phyloP scores from a whole-genome alignment of 1,139 yeast species.

The Candida albicans region DNA sequence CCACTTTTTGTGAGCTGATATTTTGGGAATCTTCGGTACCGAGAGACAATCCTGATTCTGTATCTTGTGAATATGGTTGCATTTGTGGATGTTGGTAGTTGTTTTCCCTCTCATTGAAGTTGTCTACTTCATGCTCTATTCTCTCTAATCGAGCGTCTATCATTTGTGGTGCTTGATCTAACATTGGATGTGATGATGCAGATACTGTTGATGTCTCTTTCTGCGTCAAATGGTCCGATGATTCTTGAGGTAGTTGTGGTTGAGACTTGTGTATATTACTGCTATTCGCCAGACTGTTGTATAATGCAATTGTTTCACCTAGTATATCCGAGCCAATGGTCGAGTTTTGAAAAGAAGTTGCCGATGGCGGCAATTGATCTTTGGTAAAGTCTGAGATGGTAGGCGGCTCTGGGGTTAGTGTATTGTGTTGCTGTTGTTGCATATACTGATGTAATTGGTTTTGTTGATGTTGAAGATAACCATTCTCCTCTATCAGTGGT shows the following conservation, averaged over 20 bases:
- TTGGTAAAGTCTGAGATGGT: background rate
- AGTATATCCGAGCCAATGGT: constrained; percentile 3
- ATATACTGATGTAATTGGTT: constrained; percentile 2
- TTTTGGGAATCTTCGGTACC: constrained; percentile 5
- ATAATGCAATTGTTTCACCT: constrained; percentile 7
- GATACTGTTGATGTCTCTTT: background rate
- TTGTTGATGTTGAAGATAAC: constrained; percentile 1
- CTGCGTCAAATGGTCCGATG: background rate
- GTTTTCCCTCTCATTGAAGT: background rate
- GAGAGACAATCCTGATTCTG: constrained; percentile 9
- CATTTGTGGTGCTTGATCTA: constrained; percentile 15
- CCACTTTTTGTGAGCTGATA: constrained; percentile 9
- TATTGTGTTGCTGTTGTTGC: constrained; percentile 2
- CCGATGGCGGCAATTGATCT: constrained; percentile 1
- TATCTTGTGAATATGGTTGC: constrained; percentile 1
- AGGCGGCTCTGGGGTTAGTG: constrained; percentile 1
- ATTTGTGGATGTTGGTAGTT: background rate
- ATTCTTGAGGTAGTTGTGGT: constrained; percentile 1
- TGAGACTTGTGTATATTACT: background rate
- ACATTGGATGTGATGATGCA: background rate
- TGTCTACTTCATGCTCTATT: constrained; percentile 7
- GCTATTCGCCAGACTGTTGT: constrained; percentile 4
- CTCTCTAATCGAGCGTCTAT: constrained; percentile 11
- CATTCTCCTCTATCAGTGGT: constrained; percentile 5
- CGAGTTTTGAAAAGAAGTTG: constrained; percentile 6